These are phyloP conservation scores for Bacidia rubella DNA, from an alignment of 495 filamentous ascomycete genomes.

Conservation along the genomic window DNA sequence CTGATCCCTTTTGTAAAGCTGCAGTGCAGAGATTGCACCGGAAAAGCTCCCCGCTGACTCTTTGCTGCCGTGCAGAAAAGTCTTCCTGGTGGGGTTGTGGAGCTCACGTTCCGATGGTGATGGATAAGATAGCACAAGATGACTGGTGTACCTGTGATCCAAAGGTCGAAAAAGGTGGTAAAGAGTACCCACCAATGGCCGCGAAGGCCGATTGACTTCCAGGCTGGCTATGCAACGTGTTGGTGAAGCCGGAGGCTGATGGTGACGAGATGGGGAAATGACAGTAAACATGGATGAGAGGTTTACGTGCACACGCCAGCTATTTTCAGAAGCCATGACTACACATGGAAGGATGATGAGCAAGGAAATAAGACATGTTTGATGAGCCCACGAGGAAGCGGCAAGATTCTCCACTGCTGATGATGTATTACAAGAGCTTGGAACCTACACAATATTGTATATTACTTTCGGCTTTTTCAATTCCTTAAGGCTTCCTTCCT, in stretches of 20 bases:
- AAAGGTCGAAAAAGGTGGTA: conserved; percentile 45
- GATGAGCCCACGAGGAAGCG: too few relatives aligned
- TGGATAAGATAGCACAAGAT: conserved; percentile 44
- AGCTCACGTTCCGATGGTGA: conserved; percentile 48
- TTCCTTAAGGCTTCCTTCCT: background rate
- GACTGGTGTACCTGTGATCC: conserved; percentile 54
- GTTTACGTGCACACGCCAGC: conserved; percentile 9
- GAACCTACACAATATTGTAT: too few relatives aligned
- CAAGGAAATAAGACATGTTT: too few relatives aligned
- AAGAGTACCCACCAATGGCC: conserved; percentile 49
- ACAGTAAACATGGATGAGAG: background rate
- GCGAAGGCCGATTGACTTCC: conserved; percentile 26
- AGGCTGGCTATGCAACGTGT: conserved; percentile 9
- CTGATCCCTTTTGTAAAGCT: too few relatives aligned
- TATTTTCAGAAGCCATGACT: background rate
- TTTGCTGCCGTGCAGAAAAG: conserved; percentile 35
- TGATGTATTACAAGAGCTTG: too few relatives aligned
- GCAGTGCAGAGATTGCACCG: too few relatives aligned
- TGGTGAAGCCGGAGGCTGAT: conserved; percentile 1
- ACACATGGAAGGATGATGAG: background rate
- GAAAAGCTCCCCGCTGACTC: background rate
- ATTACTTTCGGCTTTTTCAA: background rate
- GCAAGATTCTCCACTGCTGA: too few relatives aligned
- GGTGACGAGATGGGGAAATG: background rate
- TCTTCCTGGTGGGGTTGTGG: conserved; percentile 63